Percentiles rank a stretch among this genome's conserved stretches.
These are phyloP conservation scores for Gastrolobium villosum DNA, from an alignment of 306 rosid species.

Conservation along the genomic window DNA sequence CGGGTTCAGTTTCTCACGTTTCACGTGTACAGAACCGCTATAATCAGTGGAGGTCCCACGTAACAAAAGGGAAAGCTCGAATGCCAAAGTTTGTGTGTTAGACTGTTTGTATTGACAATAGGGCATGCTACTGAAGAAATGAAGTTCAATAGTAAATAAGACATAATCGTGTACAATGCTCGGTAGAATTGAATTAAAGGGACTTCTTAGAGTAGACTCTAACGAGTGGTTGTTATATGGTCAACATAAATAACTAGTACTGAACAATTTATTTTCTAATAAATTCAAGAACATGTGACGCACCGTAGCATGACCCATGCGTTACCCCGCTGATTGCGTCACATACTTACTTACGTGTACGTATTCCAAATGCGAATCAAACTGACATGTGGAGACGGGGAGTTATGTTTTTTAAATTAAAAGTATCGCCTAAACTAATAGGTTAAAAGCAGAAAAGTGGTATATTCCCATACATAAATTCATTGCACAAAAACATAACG, in stretches of 20 bases:
- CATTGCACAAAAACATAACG: too few species aligned
- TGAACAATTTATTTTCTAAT: neutral
- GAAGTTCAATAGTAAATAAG: neutral
- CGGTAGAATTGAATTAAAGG: neutral
- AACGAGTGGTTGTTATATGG: conserved; percentile 1
- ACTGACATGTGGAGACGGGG: neutral
- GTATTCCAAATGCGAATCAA: neutral
- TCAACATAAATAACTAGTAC: neutral
- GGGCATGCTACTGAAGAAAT: too few species aligned
- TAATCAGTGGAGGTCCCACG: too few species aligned
- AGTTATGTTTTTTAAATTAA: too few species aligned
- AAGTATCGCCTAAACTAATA: too few species aligned
- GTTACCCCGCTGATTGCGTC: neutral
- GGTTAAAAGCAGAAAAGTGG: too few species aligned
- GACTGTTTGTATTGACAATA: too few species aligned
- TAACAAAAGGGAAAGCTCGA: neutral
- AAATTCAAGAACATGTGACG: neutral
- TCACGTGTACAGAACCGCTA: too few species aligned
- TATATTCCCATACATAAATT: too few species aligned
- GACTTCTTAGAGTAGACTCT: neutral
- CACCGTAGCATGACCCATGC: neutral
- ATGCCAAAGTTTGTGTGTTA: neutral
- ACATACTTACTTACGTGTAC: neutral
- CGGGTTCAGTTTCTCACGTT: too few species aligned
- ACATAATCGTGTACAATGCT: neutral